These are phyloP conservation scores for Kwoniella sp. DNA, from an alignment of 768 basidiomycete species.

Conservation along the genomic window DNA sequence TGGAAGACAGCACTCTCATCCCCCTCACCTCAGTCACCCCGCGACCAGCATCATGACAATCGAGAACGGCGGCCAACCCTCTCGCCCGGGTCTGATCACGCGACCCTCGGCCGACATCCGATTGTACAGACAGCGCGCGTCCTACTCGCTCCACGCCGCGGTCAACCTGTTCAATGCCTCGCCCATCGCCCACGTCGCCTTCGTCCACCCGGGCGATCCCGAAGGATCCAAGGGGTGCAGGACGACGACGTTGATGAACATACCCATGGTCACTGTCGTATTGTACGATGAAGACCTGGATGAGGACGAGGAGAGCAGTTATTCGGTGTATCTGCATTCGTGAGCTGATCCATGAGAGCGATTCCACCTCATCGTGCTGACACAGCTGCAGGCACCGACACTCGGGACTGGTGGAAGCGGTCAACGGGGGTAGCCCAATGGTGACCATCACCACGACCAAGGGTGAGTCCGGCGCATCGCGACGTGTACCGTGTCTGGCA, in stretches of 20 bases:
- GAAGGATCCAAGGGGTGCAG: neutral
- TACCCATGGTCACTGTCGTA: constrained; percentile 11
- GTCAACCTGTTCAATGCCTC: constrained; percentile 6
- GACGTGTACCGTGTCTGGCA: no score
- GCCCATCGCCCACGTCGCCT: constrained; percentile 15
- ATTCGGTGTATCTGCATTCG: constrained; percentile 20
- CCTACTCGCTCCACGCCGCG: constrained; percentile 11
- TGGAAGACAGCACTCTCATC: no score
- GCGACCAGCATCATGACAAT: no score
- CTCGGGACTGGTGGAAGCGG: constrained; percentile 20
- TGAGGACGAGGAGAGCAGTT: constrained; percentile 7
- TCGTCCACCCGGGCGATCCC: constrained; percentile 19
- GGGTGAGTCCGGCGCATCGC: constrained; percentile 1
- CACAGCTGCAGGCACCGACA: constrained; percentile 6
- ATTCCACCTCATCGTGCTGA: neutral
- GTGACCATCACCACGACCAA: constrained; percentile 18
- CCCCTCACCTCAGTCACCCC: no score
- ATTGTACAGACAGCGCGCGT: constrained; percentile 15
- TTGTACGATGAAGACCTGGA: constrained; percentile 10
- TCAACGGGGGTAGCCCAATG: constrained; percentile 2
- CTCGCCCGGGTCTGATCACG: no score
- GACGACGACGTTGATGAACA: constrained; percentile 19
- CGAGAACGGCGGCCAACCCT: no score
- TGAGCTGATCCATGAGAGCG: neutral
- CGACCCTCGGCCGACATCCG: constrained; percentile 5